Evolutionary conservation across 164 flowering plant genomes (phyloP).

Genomic region (Vitis amurensis): DNA sequence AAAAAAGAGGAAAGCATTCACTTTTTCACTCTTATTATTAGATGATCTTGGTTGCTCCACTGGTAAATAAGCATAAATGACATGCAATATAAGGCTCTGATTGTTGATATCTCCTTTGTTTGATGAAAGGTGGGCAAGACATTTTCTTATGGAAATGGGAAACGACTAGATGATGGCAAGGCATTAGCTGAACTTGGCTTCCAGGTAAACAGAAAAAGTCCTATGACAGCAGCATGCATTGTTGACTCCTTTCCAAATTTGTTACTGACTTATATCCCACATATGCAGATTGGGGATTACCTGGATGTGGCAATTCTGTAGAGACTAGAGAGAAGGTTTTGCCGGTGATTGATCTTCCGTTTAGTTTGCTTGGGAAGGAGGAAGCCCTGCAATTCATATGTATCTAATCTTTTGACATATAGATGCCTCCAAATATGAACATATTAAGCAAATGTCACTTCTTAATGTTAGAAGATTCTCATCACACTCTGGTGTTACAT

Average conservation of each 20-base stretch:
- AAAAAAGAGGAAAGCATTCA: no score
- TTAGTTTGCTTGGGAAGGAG: no score
- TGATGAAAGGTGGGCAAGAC: slow-evolving; percentile 78
- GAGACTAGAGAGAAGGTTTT: slow-evolving; percentile 3
- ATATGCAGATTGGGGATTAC: slow-evolving; percentile 87
- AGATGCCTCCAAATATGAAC: no score
- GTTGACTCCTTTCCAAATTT: not conserved
- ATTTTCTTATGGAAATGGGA: slow-evolving; percentile 59
- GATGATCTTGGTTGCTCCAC: no score
- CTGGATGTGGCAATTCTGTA: slow-evolving; percentile 87
- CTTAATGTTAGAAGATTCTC: no score
- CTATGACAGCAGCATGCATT: no score
- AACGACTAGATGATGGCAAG: slow-evolving; percentile 64
- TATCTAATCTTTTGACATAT: no score
- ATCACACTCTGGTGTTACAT: no score
- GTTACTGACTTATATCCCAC: not conserved
- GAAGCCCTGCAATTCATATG: no score
- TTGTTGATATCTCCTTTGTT: not conserved
- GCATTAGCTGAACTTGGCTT: slow-evolving; percentile 75
- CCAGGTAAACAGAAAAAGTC: slow-evolving; percentile 45
- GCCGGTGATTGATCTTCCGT: no score
- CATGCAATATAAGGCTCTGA: not conserved
- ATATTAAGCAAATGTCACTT: no score
- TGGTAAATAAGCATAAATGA: not conserved
- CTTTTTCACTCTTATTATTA: not conserved